Evolutionary conservation across 1,284 basidiomycete genomes (phyloP).

Genomic region (Meira nashicola): DNA sequence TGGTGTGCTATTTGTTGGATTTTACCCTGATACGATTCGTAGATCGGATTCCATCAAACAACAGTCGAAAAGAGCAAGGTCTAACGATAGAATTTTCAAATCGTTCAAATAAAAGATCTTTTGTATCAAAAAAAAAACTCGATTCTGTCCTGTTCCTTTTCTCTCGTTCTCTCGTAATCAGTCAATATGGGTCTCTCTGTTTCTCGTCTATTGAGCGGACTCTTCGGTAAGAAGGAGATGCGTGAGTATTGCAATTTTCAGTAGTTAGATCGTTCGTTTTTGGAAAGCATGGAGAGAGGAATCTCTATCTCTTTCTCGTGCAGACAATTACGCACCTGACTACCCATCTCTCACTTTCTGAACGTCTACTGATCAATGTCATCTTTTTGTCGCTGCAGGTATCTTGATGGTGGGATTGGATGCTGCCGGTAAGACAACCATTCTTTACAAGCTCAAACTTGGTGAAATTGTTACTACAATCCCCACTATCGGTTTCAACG

Average conservation of each 20-base stretch:
- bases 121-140: neutral
- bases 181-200: slow-evolving; percentile 44
- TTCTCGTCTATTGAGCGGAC: slow-evolving; percentile 71
- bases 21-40: neutral
- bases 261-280: neutral
- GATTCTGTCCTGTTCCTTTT: slow-evolving; percentile 1
- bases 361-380: neutral
- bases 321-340: neutral
- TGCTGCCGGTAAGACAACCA: slow-evolving; percentile 62
- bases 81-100: neutral
- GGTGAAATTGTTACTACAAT: slow-evolving; percentile 99
- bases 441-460: slow-evolving; percentile 97
- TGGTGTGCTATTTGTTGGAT: neutral
- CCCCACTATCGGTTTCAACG: slow-evolving; percentile 77
- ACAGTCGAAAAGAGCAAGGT: neutral
- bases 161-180: neutral
- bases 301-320: neutral
- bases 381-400: neutral
- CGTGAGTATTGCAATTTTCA: slow-evolving; percentile 55
- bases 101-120: neutral
- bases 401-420: slow-evolving; percentile 57
- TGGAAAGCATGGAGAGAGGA: neutral
- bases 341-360: neutral
- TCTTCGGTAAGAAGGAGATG: slow-evolving; percentile 99
- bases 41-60: neutral